phyloP scores from a whole-genome alignment of 768 basidiomycete species.

The Auricularia heimuer region DNA sequence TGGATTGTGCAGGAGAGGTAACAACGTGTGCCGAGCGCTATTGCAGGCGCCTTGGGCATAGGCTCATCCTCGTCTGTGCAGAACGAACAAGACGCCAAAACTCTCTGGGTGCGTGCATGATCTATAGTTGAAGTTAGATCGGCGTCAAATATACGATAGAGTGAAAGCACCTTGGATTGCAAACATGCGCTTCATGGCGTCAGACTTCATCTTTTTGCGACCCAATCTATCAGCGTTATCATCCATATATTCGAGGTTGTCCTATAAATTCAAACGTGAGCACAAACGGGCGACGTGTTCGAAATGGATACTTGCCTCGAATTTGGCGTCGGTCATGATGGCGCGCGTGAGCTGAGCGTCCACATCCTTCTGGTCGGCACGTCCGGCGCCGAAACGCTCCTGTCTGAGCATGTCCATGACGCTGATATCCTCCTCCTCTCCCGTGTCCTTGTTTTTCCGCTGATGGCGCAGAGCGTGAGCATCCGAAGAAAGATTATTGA shows the following conservation, averaged over 20 bases:
- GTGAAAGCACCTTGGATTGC: slow-evolving; percentile 70
- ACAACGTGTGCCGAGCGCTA: slow-evolving; percentile 83
- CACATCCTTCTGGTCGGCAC: slow-evolving; percentile 83
- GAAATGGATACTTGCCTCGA: slow-evolving; percentile 40
- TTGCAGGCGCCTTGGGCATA: slow-evolving; percentile 73
- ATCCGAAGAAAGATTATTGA: slow-evolving; percentile 5
- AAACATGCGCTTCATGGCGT: slow-evolving; percentile 94
- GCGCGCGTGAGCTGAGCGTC: slow-evolving; percentile 84
- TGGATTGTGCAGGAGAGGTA: slow-evolving; percentile 85
- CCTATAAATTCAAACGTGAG: neutral
- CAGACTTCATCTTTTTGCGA: slow-evolving; percentile 89
- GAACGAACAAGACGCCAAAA: slow-evolving; percentile 72
- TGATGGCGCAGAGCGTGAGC: slow-evolving; percentile 45
- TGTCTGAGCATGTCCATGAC: slow-evolving; percentile 74
- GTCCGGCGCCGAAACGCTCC: slow-evolving; percentile 82
- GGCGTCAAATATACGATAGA: neutral
- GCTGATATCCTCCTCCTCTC: slow-evolving; percentile 71
- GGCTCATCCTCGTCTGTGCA: slow-evolving; percentile 92
- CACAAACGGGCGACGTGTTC: slow-evolving; percentile 11
- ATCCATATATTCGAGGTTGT: slow-evolving; percentile 85
- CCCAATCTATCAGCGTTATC: slow-evolving; percentile 92
- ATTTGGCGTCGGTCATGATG: slow-evolving; percentile 82
- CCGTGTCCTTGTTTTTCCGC: slow-evolving; percentile 81
- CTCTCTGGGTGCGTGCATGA: slow-evolving; percentile 91
- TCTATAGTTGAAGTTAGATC: slow-evolving; percentile 36